A percentile compares a stretch with the other conserved stretches of the same genome.
Evolutionary conservation across 106 monocot species (phyloP).

Genomic region (Alisma plantagoaquatica): DNA sequence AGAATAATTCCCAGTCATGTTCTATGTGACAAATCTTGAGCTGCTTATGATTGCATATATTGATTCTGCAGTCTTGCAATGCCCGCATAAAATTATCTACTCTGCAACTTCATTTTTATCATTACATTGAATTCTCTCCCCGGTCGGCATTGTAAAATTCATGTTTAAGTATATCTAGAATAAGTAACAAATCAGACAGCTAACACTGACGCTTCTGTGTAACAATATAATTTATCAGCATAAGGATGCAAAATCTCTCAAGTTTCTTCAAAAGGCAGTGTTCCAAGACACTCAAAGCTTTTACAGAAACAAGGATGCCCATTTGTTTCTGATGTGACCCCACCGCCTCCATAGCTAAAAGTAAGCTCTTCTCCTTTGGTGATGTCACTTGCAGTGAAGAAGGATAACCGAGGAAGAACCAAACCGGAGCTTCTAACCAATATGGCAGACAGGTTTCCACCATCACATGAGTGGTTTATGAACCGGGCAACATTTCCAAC

Average conservation of each 20-base stretch:
- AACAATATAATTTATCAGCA: no score
- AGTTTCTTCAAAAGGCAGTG: constrained; percentile 83
- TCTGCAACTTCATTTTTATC: no score
- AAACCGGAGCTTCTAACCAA: constrained; percentile 68
- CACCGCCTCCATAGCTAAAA: constrained; percentile 64
- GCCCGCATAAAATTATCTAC: no score
- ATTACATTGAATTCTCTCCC: no score
- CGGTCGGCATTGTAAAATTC: no score
- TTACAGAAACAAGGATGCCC: constrained; percentile 70
- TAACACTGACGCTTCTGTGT: no score
- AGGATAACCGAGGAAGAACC: constrained; percentile 72
- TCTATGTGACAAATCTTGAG: no score
- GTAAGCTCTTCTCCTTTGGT: constrained; percentile 62
- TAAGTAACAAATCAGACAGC: no score
- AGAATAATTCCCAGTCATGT: no score
- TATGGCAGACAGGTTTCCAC: constrained; percentile 55
- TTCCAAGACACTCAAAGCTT: constrained; percentile 39
- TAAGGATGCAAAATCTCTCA: constrained; percentile 18
- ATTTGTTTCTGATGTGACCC: constrained; percentile 5
- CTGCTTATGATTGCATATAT: no score
- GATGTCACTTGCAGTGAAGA: constrained; percentile 67
- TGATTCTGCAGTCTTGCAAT: no score
- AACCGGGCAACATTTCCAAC: constrained; percentile 79
- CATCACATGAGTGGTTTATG: constrained; percentile 90
- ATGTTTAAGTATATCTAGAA: no score